These are phyloP conservation scores for Gastrolobium villosum DNA, from an alignment of 306 rosid species.

Conservation along the genomic window DNA sequence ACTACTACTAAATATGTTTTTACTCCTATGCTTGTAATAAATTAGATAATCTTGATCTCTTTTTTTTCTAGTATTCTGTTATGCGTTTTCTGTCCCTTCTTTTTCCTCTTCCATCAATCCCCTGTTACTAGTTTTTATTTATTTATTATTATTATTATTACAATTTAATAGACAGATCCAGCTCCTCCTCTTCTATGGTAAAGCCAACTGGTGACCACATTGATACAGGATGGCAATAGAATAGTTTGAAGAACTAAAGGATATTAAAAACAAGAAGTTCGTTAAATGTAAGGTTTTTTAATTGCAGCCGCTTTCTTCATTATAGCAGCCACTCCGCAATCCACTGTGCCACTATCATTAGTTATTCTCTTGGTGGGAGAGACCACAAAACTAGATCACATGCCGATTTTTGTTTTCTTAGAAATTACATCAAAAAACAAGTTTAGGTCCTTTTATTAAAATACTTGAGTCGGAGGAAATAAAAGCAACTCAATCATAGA, in stretches of 20 bases:
- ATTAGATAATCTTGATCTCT: slow-evolving; percentile 4
- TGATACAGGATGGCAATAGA: slow-evolving; percentile 7
- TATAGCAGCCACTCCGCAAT: not conserved
- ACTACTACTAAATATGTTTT: not conserved
- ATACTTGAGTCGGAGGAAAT: slow-evolving; percentile 10
- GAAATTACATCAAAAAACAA: slow-evolving; percentile 32
- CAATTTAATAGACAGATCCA: not conserved
- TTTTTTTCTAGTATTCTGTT: not conserved
- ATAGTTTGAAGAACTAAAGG: slow-evolving; percentile 7
- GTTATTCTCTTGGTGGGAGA: slow-evolving; percentile 13
- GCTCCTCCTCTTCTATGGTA: slow-evolving; percentile 11
- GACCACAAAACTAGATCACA: slow-evolving; percentile 29
- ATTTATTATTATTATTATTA: not conserved
- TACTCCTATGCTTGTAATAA: not conserved
- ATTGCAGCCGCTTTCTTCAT: slow-evolving; percentile 19
- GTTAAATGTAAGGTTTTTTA: not conserved
- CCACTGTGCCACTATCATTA: not conserved
- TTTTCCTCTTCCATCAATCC: slow-evolving; percentile 12
- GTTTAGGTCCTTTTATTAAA: slow-evolving; percentile 25
- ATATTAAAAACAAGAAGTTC: not conserved
- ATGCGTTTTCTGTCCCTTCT: not conserved
- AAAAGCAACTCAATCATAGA: slow-evolving; percentile 44
- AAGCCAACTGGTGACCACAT: slow-evolving; percentile 13
- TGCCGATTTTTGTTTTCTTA: not conserved
- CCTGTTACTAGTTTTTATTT: not conserved